Evolutionary conservation across 345 rosid species (phyloP).

Genomic region (Moricandia arvensis): DNA sequence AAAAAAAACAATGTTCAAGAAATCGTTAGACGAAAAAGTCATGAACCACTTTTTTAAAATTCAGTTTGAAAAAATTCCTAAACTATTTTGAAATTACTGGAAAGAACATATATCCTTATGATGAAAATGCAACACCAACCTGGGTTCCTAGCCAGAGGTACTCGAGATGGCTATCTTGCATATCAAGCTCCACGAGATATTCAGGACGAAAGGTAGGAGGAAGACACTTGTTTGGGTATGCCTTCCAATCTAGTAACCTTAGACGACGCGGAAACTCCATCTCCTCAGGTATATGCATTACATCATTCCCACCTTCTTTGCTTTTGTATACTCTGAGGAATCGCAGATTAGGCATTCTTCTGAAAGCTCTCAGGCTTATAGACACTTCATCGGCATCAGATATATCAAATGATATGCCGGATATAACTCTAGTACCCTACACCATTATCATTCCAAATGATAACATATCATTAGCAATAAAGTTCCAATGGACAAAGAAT

Average conservation of each 20-base stretch:
- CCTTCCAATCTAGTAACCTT: too few relatives aligned
- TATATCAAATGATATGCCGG: constrained; percentile 1
- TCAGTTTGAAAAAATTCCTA: too few relatives aligned
- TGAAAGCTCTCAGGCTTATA: too few relatives aligned
- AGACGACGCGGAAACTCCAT: constrained; percentile 25
- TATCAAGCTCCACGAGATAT: constrained; percentile 18
- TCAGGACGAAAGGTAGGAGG: constrained; percentile 16
- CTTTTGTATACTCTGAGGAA: constrained; percentile 14
- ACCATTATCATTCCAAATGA: neutral
- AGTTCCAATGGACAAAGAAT: neutral
- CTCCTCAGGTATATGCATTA: neutral
- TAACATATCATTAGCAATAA: neutral
- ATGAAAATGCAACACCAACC: constrained; percentile 23
- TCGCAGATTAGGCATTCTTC: too few relatives aligned
- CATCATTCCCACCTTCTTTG: neutral
- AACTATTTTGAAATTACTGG: too few relatives aligned
- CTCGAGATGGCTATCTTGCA: constrained; percentile 5
- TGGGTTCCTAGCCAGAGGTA: constrained; percentile 28
- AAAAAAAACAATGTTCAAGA: too few relatives aligned
- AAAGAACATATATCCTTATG: neutral
- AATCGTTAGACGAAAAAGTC: too few relatives aligned
- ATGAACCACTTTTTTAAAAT: too few relatives aligned
- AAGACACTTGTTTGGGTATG: too few relatives aligned
- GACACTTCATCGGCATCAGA: too few relatives aligned
- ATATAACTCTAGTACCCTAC: constrained; percentile 27